Percentiles rank a stretch among this genome's conserved stretches.
These are phyloP conservation scores for Naumovozyma castellii DNA, from an alignment of 805 yeast species.

Conservation along the genomic window DNA sequence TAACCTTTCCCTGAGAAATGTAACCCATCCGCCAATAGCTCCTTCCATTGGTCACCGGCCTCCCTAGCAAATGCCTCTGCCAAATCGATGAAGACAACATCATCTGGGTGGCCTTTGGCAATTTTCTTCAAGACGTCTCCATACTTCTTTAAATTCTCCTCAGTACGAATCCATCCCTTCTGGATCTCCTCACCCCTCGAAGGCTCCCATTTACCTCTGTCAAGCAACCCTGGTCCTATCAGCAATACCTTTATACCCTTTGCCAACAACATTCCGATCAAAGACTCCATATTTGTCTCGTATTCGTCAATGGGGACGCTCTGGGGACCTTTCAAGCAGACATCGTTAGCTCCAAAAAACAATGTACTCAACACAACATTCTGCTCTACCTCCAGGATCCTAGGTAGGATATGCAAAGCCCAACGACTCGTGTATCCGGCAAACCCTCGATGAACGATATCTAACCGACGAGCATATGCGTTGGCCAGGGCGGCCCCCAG, in stretches of 20 bases:
- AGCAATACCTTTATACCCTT: conserved; percentile 45
- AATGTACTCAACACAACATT: conserved; percentile 40
- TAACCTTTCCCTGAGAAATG: conserved; percentile 53
- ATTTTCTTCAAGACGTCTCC: conserved; percentile 40
- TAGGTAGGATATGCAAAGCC: conserved; percentile 42
- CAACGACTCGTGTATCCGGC: conserved; percentile 66
- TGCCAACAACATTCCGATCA: conserved; percentile 35
- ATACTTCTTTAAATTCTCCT: conserved; percentile 39
- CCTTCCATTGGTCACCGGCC: conserved; percentile 33
- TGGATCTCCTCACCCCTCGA: conserved; percentile 27
- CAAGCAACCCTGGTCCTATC: conserved; percentile 55
- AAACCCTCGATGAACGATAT: conserved; percentile 65
- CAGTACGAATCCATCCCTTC: conserved; percentile 38
- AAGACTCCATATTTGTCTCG: conserved; percentile 35
- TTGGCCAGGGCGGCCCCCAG: conserved; percentile 43
- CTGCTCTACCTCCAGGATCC: conserved; percentile 42
- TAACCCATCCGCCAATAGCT: conserved; percentile 44
- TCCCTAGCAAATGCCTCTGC: conserved; percentile 35
- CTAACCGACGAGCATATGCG: conserved; percentile 52
- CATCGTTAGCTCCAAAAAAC: conserved; percentile 80
- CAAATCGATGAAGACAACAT: conserved; percentile 51
- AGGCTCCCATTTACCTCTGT: conserved; percentile 35
- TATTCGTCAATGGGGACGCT: conserved; percentile 45
- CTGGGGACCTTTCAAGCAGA: conserved; percentile 37
- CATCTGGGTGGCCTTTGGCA: conserved; percentile 31